Evolutionary conservation across 2,329 filamentous ascomycete genomes (phyloP).

Genomic region (Teratosphaeria zuluensis): DNA sequence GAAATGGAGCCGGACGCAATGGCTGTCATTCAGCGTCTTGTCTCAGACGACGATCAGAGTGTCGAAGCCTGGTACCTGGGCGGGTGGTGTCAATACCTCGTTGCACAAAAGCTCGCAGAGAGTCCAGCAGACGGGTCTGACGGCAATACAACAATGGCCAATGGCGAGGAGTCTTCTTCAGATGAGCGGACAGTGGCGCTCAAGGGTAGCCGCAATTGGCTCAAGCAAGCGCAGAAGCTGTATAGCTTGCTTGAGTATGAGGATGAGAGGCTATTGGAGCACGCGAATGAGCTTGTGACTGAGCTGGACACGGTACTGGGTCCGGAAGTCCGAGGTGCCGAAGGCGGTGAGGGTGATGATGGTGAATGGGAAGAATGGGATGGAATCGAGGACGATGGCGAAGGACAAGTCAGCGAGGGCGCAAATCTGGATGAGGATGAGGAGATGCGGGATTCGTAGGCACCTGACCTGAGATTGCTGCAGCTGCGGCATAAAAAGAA

Average conservation of each 20-base stretch:
- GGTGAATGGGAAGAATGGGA: slow-evolving; percentile 27
- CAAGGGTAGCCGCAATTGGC: slow-evolving; percentile 70
- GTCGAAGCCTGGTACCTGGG: slow-evolving; percentile 96
- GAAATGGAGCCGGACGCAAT: slow-evolving; percentile 77
- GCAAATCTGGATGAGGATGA: slow-evolving; percentile 18
- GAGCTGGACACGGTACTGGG: slow-evolving; percentile 36
- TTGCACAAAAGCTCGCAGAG: slow-evolving; percentile 56
- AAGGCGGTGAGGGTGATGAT: slow-evolving; percentile 30
- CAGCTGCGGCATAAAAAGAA: neutral
- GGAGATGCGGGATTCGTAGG: slow-evolving; percentile 24
- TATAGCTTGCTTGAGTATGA: slow-evolving; percentile 75
- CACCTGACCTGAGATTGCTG: neutral
- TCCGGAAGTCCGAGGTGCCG: slow-evolving; percentile 20
- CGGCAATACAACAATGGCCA: slow-evolving; percentile 5
- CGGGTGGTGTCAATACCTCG: slow-evolving; percentile 80
- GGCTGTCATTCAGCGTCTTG: slow-evolving; percentile 71
- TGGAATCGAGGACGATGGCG: slow-evolving; percentile 25
- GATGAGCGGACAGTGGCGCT: slow-evolving; percentile 49
- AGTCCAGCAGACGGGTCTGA: slow-evolving; percentile 10
- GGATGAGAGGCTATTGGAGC: slow-evolving; percentile 66
- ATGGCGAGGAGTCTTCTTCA: slow-evolving; percentile 17
- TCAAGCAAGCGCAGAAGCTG: slow-evolving; percentile 70
- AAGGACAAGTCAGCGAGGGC: slow-evolving; percentile 25
- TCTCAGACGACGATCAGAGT: slow-evolving; percentile 83
- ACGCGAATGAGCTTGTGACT: slow-evolving; percentile 61